Percentiles rank a stretch among this genome's conserved stretches.
phyloP scores from a whole-genome alignment of 305 asterid genomes.

The Stenogyne calaminthoides region DNA sequence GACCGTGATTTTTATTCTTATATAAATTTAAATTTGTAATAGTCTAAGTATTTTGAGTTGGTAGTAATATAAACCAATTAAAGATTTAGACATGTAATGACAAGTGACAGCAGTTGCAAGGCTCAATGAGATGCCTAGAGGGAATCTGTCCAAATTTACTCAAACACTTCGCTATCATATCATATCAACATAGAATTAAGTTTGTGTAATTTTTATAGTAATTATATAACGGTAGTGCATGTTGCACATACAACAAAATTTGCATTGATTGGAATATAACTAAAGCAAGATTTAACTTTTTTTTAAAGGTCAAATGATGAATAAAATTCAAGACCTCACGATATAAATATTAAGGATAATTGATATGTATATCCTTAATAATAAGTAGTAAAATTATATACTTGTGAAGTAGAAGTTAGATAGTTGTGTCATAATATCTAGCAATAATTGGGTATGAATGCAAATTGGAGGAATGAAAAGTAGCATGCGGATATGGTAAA shows the following conservation, averaged over 20 bases:
- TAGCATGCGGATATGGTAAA: neutral
- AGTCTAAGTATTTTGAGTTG: neutral
- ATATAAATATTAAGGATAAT: too few relatives aligned
- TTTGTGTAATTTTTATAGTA: neutral
- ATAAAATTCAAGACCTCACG: too few relatives aligned
- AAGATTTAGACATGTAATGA: too few relatives aligned
- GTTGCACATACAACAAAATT: neutral
- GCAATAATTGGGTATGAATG: slow-evolving; percentile 4
- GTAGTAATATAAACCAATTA: neutral
- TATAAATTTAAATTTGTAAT: neutral
- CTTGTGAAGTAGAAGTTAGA: too few relatives aligned
- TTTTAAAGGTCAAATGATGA: too few relatives aligned
- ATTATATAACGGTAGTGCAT: neutral
- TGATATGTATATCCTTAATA: too few relatives aligned
- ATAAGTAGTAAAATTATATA: too few relatives aligned
- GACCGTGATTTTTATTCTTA: neutral
- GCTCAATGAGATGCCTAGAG: neutral
- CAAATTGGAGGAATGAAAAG: neutral
- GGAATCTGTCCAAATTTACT: neutral
- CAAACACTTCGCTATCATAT: neutral
- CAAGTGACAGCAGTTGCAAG: neutral
- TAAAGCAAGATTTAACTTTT: too few relatives aligned
- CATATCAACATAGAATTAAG: neutral
- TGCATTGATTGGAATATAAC: neutral
- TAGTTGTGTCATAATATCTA: too few relatives aligned